A percentile compares a stretch with the other conserved stretches of the same genome.
Evolutionary conservation across 371 early-diverging fungal genomes (phyloP).

Genomic region (Mucor velutinosus): DNA sequence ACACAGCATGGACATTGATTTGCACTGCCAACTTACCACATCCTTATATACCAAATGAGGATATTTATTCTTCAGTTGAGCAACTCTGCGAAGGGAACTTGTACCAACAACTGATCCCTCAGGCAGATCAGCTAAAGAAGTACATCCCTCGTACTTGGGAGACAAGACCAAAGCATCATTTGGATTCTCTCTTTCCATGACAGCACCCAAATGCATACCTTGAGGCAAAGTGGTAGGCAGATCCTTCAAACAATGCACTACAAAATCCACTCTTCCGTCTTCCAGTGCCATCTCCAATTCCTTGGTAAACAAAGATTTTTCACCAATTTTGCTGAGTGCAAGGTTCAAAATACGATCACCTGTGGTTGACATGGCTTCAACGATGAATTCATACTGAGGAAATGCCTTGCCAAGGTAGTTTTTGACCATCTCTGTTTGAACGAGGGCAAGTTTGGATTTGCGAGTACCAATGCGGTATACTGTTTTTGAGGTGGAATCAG

Average conservation of each 20-base stretch:
- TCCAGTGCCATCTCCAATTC: conserved; percentile 87
- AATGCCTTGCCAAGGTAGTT: conserved; percentile 53
- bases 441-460: conserved; percentile 89
- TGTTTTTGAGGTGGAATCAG: no score
- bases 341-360: conserved; percentile 87
- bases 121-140: conserved; percentile 68
- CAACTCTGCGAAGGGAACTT: conserved; percentile 85
- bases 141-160: conserved; percentile 21
- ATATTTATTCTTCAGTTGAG: conserved; percentile 80
- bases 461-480: conserved; percentile 69
- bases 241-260: conserved; percentile 96
- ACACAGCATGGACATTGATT: not conserved
- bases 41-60: conserved; percentile 81
- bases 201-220: conserved; percentile 84
- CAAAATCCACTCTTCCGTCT: conserved; percentile 76
- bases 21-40: conserved; percentile 58
- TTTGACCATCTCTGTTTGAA: conserved; percentile 83
- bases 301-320: conserved; percentile 93
- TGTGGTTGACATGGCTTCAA: conserved; percentile 81
- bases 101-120: conserved; percentile 87
- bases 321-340: conserved; percentile 91
- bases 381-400: conserved; percentile 51
- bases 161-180: conserved; percentile 83
- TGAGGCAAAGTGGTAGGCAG: conserved; percentile 87
- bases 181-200: conserved; percentile 86